Evolutionary conservation across 2,329 filamentous ascomycete genomes (phyloP), one percentile per base, ranked within the genome.

Genomic region (Zalaria sp.): DNA sequence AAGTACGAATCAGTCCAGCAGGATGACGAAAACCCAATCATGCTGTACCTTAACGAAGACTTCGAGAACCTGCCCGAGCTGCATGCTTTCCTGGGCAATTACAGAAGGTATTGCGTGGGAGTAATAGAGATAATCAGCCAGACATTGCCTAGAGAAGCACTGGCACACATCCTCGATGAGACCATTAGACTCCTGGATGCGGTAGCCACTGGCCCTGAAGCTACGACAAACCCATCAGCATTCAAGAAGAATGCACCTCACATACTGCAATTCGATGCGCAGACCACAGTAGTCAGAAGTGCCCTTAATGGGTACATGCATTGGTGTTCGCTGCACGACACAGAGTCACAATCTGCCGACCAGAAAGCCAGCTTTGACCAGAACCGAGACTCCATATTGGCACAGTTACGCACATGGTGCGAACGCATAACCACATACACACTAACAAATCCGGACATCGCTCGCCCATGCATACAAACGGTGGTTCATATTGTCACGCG

Each of bases 41-140:
- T 87, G 44, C 67, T 85, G 7, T 91, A 94, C 50, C 70, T 98
- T 1, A 72, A 87, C 53, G 88, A 96, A 55, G 91, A 98, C 56
- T 93, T 94, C 43, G 91, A 98, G 55, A 96, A 89, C 0, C 69
- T 89, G 18, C 91, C 91, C 0, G 91, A 98, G 58, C 76, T 87
- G 25, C 91, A 98, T 62, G 86, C 87, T 1, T 98, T 98, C 58
- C 72, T 96, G 7, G 87, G 89, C 3, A 96, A 98, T 56, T 98
- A 98, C 59, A 75, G 91, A 34, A 76, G 91, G 45, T 96, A 94
- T 55, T 91, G 87, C 58, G 79, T 80, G 3, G 81, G 84, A 45
- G 75, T 95, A 26, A 86, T 98, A 42, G 89, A 96, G 61, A 74
- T 74, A 10, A 85, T 96, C 47, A 86, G 93, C 25, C 75, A 83